Evolutionary conservation across 306 rosid genomes (phyloP), one percentile per base, ranked within the genome.

Genomic region (Spatholobus suberectus): DNA sequence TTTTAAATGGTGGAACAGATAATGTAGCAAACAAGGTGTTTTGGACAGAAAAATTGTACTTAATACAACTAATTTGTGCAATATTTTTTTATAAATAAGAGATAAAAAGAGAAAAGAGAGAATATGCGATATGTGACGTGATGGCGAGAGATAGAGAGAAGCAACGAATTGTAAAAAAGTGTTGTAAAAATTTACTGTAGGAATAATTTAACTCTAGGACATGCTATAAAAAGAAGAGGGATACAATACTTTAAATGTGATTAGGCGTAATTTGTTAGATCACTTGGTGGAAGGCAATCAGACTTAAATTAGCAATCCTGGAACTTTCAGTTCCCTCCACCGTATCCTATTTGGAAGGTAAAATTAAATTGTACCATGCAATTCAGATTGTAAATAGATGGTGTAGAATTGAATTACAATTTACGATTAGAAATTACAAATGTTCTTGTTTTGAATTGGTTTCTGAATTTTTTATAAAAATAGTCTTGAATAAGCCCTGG

Each of bases 341-440:
- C 18, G 21, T 68, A 21, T 67, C 43, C 65, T 55, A 57, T 26
- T 80, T 58, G 74, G 15, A 71, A 58, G 58, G 75, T 14, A 75
- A 78, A 27, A 54, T 37, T 61, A 52, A 46, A 21, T 38, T 17
- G 37, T 77, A 37, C 26, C 20, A 6, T 24, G 47, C 37, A 17
- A 32, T 74, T 58, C 46, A 55, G 63, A n/a, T 57, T 68, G 20
- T 54, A 20, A 38, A 40, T 29, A 13, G 27, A n/a, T 52, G 47
- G 23, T 75, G 27, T 55, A 43, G 44, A 80, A 35, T 44, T 85
- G 82, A 58, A 20, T 71, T n/a, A 6, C 32, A 27, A 41, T 37
- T 71, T n/a, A 6, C 32, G 20, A 41, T 37, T 27, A 57, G 58
- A 59, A 58, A 8, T 59, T 59, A 18, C 73, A 24, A 76, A 81